A percentile compares a stretch with the other conserved stretches of the same genome.
Conservation (phyloP, 2,329 filamentous ascomycete species). For the Calonectria hawksworthii region DNA sequence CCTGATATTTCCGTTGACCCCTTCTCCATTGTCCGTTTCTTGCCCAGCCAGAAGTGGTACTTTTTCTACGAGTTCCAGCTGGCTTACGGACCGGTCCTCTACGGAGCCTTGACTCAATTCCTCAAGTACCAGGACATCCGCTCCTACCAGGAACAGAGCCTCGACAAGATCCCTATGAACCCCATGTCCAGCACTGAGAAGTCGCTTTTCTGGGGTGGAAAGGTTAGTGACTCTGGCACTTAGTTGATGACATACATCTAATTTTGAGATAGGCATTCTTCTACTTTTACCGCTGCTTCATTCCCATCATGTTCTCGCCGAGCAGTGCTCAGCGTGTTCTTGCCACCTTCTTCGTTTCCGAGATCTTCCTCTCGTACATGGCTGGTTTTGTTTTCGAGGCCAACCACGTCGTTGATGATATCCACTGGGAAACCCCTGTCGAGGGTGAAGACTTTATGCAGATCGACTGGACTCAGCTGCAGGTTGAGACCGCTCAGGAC, state of each 20-base stretch:
- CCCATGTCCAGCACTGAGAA: neutral
- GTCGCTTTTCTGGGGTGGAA: neutral
- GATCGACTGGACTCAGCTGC: constrained; percentile 4
- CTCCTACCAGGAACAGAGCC: neutral
- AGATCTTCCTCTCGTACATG: neutral
- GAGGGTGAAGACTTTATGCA: neutral
- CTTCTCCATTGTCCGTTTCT: neutral
- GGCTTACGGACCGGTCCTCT: neutral
- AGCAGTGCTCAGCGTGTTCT: neutral
- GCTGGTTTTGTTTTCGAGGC: constrained; percentile 9
- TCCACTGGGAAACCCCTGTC: neutral
- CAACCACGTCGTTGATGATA: constrained; percentile 4
- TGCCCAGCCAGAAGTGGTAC: neutral
- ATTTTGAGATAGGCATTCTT: neutral
- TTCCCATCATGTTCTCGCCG: neutral
- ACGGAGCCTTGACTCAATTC: neutral
- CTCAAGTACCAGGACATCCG: neutral
- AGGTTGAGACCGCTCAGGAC: constrained; percentile 1
- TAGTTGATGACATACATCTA: neutral
- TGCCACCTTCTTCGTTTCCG: neutral
- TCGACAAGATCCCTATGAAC: neutral
- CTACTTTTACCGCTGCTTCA: neutral
- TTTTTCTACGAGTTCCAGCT: constrained; percentile 1
- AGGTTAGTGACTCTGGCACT: neutral
- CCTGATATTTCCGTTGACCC: neutral